These are phyloP conservation scores for Nemania diffusa DNA, from an alignment of 2,329 filamentous ascomycete species.

Conservation along the genomic window DNA sequence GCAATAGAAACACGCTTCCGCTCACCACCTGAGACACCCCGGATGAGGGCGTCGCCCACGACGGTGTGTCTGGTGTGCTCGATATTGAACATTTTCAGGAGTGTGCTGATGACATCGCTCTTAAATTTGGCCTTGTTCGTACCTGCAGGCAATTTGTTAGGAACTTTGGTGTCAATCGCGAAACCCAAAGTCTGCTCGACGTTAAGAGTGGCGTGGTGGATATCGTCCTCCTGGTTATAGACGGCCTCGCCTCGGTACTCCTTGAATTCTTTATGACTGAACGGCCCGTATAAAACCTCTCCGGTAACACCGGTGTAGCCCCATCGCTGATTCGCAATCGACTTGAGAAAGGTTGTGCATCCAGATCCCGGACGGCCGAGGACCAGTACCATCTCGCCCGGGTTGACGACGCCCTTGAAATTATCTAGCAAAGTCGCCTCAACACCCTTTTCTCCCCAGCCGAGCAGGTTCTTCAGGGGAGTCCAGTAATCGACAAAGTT, in stretches of 20 bases:
- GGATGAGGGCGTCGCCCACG: constrained; percentile 83
- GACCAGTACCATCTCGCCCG: constrained; percentile 90
- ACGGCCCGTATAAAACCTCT: constrained; percentile 81
- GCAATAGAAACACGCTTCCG: constrained; percentile 84
- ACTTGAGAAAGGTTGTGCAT: constrained; percentile 75
- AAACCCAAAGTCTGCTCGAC: constrained; percentile 90
- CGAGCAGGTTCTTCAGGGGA: constrained; percentile 71
- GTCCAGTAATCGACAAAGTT: constrained; percentile 80
- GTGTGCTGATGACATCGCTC: constrained; percentile 75
- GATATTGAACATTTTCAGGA: constrained; percentile 94
- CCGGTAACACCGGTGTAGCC: constrained; percentile 68
- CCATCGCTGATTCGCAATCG: constrained; percentile 72
- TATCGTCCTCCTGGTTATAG: constrained; percentile 87
- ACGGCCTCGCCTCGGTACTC: constrained; percentile 83
- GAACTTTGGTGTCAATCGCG: constrained; percentile 85
- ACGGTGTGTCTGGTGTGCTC: constrained; percentile 87
- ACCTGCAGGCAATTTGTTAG: constrained; percentile 79
- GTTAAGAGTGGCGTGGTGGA: constrained; percentile 85
- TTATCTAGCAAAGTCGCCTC: constrained; percentile 79
- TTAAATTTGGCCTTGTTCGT: constrained; percentile 80
- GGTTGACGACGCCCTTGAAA: constrained; percentile 76
- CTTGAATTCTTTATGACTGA: constrained; percentile 76
- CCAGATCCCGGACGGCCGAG: constrained; percentile 80
- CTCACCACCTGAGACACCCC: constrained; percentile 83
- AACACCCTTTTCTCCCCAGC: constrained; percentile 72